phyloP scores from a whole-genome alignment of 106 monocot species.

The Allium fistulosum region DNA sequence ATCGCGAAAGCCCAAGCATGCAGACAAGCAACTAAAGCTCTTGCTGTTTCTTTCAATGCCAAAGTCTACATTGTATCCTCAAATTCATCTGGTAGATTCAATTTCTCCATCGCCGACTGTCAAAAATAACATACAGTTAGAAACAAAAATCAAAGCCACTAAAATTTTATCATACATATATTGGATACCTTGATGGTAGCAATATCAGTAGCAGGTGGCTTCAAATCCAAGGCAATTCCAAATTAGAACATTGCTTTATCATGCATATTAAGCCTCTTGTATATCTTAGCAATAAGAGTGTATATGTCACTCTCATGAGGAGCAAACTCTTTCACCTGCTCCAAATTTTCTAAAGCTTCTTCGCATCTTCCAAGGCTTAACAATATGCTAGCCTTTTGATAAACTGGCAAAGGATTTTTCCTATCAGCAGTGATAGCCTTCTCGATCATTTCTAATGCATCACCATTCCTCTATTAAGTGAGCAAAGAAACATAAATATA shows the following conservation, averaged over 20 bases:
- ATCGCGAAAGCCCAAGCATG: constrained; percentile 31
- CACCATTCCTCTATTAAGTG: constrained; percentile 55
- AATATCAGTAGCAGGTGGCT: constrained; percentile 80
- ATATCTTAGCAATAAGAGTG: constrained; percentile 87
- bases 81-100: constrained; percentile 85
- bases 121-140: background rate
- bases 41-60: background rate
- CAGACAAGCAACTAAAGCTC: constrained; percentile 3
- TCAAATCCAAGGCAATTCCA: constrained; percentile 86
- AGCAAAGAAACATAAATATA: no score
- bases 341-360: constrained; percentile 71
- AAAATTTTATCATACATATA: background rate
- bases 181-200: constrained; percentile 68
- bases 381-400: constrained; percentile 80
- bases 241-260: constrained; percentile 93
- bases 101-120: constrained; percentile 89
- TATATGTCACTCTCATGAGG: constrained; percentile 85
- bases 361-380: constrained; percentile 63
- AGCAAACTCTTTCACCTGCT: constrained; percentile 54
- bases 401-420: constrained; percentile 87
- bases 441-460: constrained; percentile 75
- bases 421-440: constrained; percentile 72
- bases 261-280: constrained; percentile 71
- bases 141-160: no score
- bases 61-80: constrained; percentile 43